Conservation (phyloP, 495 filamentous ascomycete species). For the Penicillium turbatum region DNA sequence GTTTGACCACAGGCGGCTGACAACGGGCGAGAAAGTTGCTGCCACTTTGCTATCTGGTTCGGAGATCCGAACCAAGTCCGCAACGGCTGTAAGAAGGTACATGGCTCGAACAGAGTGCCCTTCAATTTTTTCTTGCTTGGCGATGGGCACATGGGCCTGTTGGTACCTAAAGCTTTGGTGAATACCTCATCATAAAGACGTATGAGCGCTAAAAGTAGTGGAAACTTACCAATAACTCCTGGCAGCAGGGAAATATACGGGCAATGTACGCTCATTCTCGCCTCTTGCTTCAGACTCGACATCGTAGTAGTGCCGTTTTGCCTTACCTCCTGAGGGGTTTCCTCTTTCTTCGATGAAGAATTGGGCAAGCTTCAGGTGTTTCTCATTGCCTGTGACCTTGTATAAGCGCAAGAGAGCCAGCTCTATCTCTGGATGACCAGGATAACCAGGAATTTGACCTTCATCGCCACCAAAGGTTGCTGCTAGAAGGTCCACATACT, state of each 20-base stretch:
- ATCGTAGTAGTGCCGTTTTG: slow-evolving; percentile 49
- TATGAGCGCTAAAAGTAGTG: not conserved
- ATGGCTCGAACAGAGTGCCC: slow-evolving; percentile 59
- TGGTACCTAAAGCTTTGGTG: slow-evolving; percentile 16
- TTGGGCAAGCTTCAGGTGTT: slow-evolving; percentile 46
- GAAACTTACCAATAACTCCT: slow-evolving; percentile 40
- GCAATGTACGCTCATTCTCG: slow-evolving; percentile 43
- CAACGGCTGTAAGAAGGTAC: slow-evolving; percentile 47
- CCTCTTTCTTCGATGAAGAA: slow-evolving; percentile 58
- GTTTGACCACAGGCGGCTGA: slow-evolving; percentile 51
- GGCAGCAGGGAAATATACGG: slow-evolving; percentile 38
- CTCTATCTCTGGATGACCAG: slow-evolving; percentile 59
- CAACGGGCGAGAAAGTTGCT: slow-evolving; percentile 21
- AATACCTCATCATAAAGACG: not conserved
- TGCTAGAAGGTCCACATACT: slow-evolving; percentile 51
- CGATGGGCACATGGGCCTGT: slow-evolving; percentile 52
- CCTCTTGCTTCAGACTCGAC: slow-evolving; percentile 47
- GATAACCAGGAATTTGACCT: slow-evolving; percentile 53
- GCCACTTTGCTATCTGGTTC: slow-evolving; percentile 20
- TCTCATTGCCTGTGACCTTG: slow-evolving; percentile 38
- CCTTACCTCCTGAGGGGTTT: slow-evolving; percentile 42
- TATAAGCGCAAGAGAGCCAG: slow-evolving; percentile 53
- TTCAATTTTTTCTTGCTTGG: slow-evolving; percentile 51
- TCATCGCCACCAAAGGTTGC: slow-evolving; percentile 46
- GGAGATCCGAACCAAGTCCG: slow-evolving; percentile 30